These are phyloP conservation scores for Fusarium udum DNA, from an alignment of 2,329 filamentous ascomycete species.

Conservation along the genomic window DNA sequence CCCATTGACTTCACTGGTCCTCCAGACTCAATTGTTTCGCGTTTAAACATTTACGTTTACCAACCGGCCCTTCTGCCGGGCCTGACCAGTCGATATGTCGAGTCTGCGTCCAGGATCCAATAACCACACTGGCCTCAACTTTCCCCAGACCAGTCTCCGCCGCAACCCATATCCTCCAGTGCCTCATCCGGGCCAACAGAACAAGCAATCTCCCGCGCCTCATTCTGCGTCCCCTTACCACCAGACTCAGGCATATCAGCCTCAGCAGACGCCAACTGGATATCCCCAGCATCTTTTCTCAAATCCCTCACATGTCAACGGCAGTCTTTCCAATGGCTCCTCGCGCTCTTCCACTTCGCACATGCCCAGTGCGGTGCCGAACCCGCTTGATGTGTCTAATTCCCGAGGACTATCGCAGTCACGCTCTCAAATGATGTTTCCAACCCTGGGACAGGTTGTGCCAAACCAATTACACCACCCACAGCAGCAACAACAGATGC, in stretches of 20 bases:
- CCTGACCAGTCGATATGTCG: conserved; percentile 54
- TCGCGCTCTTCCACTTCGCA: conserved; percentile 57
- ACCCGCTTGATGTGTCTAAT: conserved; percentile 57
- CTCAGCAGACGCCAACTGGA: conserved; percentile 60
- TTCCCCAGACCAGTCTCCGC: conserved; percentile 61
- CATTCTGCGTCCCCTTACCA: conserved; percentile 66
- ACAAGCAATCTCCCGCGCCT: conserved; percentile 65
- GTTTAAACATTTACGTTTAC: conserved; percentile 20
- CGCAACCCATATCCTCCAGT: conserved; percentile 56
- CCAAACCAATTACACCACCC: conserved; percentile 57
- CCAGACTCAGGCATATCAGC: conserved; percentile 62
- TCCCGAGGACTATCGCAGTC: conserved; percentile 55
- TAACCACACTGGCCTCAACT: conserved; percentile 63
- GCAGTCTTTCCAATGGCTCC: conserved; percentile 59
- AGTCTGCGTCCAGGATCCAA: conserved; percentile 62
- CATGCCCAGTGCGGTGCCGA: conserved; percentile 60
- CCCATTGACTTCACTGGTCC: neutral
- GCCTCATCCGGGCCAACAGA: conserved; percentile 61
- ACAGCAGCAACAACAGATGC: conserved; percentile 50
- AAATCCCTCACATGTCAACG: conserved; percentile 56
- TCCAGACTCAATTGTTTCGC: conserved; percentile 13
- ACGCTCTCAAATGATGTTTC: conserved; percentile 55
- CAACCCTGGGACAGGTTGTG: conserved; percentile 53
- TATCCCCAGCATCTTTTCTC: conserved; percentile 65
- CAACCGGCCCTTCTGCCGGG: conserved; percentile 36